phyloP scores from a whole-genome alignment of 768 basidiomycete species.

The Coprinopsis marcescibilis region DNA sequence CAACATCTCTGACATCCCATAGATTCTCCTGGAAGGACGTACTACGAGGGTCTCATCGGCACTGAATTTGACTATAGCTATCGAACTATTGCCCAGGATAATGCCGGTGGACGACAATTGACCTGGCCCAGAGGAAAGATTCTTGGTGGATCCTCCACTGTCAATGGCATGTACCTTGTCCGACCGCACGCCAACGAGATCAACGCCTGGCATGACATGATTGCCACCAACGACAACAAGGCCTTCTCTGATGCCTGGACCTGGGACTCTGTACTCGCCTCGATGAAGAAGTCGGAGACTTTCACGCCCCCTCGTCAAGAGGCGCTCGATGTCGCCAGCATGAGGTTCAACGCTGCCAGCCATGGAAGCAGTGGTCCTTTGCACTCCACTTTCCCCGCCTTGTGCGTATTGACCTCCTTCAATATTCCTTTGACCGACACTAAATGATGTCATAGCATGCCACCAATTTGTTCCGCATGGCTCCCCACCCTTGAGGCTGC shows the following conservation, averaged over 20 bases:
- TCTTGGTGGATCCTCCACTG: constrained; percentile 62
- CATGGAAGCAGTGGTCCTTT: constrained; percentile 50
- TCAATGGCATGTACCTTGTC: constrained; percentile 66
- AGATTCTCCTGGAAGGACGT: constrained; percentile 49
- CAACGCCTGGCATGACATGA: constrained; percentile 41
- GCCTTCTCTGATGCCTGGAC: constrained; percentile 36
- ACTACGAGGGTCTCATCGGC: constrained; percentile 43
- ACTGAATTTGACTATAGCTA: constrained; percentile 53
- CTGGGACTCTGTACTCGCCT: constrained; percentile 39
- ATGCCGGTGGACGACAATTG: constrained; percentile 36
- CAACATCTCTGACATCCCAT: not conserved
- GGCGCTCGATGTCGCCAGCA: constrained; percentile 34
- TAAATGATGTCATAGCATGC: constrained; percentile 38
- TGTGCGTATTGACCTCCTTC: constrained; percentile 43
- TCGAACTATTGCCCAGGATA: constrained; percentile 41
- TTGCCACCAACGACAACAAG: constrained; percentile 28
- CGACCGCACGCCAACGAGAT: constrained; percentile 47
- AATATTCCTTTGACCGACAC: not conserved
- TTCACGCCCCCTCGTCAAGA: constrained; percentile 46
- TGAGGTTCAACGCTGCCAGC: constrained; percentile 36
- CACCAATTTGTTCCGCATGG: constrained; percentile 56
- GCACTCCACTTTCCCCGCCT: constrained; percentile 41
- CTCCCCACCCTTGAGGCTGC: constrained; percentile 40
- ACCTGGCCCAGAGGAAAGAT: constrained; percentile 62
- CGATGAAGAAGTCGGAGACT: constrained; percentile 48